Percentiles rank a stretch among this genome's conserved stretches.
phyloP scores from a whole-genome alignment of 2,329 filamentous ascomycete species.

The Tolypocladium tundrense region DNA sequence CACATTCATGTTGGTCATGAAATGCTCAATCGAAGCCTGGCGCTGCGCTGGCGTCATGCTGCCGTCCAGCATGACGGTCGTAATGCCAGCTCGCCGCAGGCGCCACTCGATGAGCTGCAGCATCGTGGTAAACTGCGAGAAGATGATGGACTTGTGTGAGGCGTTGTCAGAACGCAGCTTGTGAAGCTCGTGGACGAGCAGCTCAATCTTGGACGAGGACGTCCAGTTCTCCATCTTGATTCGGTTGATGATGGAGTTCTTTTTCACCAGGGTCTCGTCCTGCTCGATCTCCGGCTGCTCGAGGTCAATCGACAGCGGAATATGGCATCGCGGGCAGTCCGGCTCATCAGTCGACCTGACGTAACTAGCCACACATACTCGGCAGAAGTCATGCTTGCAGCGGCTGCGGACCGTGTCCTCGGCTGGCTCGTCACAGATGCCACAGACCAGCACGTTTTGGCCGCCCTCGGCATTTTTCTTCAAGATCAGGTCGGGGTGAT shows the following conservation, averaged over 20 bases:
- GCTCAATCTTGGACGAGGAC: slow-evolving; percentile 94
- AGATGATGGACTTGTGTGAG: slow-evolving; percentile 93
- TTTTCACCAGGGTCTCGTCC: slow-evolving; percentile 77
- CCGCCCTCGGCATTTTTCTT: slow-evolving; percentile 80
- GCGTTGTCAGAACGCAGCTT: slow-evolving; percentile 84
- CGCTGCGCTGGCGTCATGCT: slow-evolving; percentile 93
- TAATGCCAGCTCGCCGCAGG: slow-evolving; percentile 90
- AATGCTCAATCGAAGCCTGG: slow-evolving; percentile 88
- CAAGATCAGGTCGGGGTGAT: slow-evolving; percentile 88
- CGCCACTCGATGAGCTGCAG: slow-evolving; percentile 95
- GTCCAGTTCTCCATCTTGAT: slow-evolving; percentile 99
- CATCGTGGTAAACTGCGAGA: slow-evolving; percentile 97
- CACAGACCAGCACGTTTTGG: slow-evolving; percentile 83
- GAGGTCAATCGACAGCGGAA: slow-evolving; percentile 78
- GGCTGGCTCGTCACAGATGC: slow-evolving; percentile 91
- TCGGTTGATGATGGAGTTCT: slow-evolving; percentile 94
- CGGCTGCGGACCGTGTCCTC: slow-evolving; percentile 88
- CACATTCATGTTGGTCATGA: slow-evolving; percentile 90
- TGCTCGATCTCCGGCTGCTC: slow-evolving; percentile 95
- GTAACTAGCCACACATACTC: slow-evolving; percentile 36
- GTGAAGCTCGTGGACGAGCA: slow-evolving; percentile 89
- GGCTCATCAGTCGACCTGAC: slow-evolving; percentile 66
- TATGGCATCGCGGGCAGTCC: slow-evolving; percentile 87
- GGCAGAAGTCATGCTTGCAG: slow-evolving; percentile 70
- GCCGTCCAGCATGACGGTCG: slow-evolving; percentile 95